Evolutionary conservation across 768 basidiomycete genomes (phyloP), one percentile per base, ranked within the genome.

Genomic region (Infundibulicybe gibba): DNA sequence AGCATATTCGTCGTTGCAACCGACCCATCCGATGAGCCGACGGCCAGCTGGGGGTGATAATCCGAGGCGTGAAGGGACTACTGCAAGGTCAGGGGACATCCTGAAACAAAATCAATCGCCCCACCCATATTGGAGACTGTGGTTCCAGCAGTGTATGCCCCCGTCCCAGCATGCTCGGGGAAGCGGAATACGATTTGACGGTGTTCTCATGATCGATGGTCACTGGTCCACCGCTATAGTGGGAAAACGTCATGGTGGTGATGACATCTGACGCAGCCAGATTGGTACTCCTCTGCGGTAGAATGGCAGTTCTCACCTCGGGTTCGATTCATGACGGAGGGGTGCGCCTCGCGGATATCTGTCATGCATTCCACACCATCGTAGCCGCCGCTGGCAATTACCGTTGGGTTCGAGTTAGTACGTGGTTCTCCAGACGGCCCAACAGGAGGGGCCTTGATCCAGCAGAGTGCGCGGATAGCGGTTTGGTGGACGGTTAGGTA

Each of bases 171-270:
- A 85, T 83, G 49, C 74, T 77, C 2, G 90, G 85, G 6, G 83
- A 81, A 0, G 86, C 67, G 5, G 84, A 84, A 58, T 84, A 86
- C 2, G 75, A 78, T 60, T 92, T 93, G 44, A 93, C 76, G 3
- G 76, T 78, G 55, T 88, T 87, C 48, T 94, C 92, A 49, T 86
- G 83, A 57, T 94, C 92, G 49, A 85, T 80, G n/a, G 83, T 84
- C 25, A 90, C 74, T 1, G 81, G 79, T 0, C 86, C 83, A 6
- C 86, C 85, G 20, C 74, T 71, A 54, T 80, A 88, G 3, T 81
- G 65, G 8, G 85, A 85, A 63, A 78, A 94, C 0, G 78, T 67
- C 49, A 89, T 72, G 3, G 80, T 64, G 41, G 80, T 85, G 45
- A 88, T 81, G 6, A 88, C 82, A 60, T 90, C 90, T 91, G 43